Conservation (phyloP, 2,329 filamentous ascomycete species). For the Orbilia brochopaga region DNA sequence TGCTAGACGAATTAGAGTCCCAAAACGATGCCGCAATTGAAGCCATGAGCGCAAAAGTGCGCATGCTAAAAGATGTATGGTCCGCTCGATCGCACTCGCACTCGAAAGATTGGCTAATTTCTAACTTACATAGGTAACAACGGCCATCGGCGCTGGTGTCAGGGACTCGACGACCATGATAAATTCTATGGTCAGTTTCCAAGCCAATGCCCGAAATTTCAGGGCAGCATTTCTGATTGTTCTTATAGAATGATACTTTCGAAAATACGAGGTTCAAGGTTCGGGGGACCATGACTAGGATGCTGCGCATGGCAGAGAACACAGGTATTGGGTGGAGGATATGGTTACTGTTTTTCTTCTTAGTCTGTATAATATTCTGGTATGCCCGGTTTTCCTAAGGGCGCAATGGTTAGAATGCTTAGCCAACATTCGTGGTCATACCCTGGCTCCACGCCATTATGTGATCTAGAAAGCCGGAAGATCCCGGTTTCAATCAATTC, state of each 20-base stretch:
- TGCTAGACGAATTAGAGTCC: slow-evolving; percentile 89
- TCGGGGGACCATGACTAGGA: slow-evolving; percentile 92
- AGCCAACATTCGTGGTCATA: too few relatives aligned
- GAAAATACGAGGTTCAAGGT: slow-evolving; percentile 81
- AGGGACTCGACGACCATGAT: slow-evolving; percentile 84
- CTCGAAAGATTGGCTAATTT: slow-evolving; percentile 11
- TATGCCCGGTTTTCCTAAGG: slow-evolving; percentile 88
- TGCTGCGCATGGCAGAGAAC: slow-evolving; percentile 92
- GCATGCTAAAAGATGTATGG: slow-evolving; percentile 83
- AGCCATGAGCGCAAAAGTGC: slow-evolving; percentile 89
- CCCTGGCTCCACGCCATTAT: too few relatives aligned
- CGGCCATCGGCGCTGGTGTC: slow-evolving; percentile 94
- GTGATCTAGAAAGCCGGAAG: too few relatives aligned
- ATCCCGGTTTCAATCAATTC: too few relatives aligned
- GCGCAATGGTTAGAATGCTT: too few relatives aligned
- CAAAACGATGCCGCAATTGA: slow-evolving; percentile 91
- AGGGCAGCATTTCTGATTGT: slow-evolving; percentile 1
- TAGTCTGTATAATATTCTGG: slow-evolving; percentile 80
- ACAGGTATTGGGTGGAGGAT: slow-evolving; percentile 96
- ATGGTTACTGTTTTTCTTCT: slow-evolving; percentile 87
- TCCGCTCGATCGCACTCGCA: slow-evolving; percentile 9
- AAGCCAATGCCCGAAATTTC: background rate
- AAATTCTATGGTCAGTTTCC: slow-evolving; percentile 73
- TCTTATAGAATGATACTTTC: slow-evolving; percentile 75
- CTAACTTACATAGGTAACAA: slow-evolving; percentile 70